Evolutionary conservation across 768 basidiomycete species (phyloP).

Genomic region (Boletus rubropictus): DNA sequence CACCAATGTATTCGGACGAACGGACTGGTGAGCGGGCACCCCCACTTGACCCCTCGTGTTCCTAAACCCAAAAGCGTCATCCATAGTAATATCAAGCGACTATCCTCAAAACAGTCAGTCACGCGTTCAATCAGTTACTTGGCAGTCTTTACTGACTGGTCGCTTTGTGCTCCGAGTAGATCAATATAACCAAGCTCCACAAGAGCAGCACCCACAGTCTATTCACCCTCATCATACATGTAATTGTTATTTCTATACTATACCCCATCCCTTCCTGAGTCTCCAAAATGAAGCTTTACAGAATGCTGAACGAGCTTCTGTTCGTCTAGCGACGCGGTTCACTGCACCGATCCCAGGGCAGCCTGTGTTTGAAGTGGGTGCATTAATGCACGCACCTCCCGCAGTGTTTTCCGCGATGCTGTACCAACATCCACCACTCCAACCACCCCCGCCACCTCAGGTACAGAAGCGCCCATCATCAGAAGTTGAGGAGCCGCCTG

Average conservation of each 20-base stretch:
- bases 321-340: slow-evolving; percentile 53
- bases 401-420: slow-evolving; percentile 25
- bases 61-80: slow-evolving; percentile 15
- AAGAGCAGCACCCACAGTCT: slow-evolving; percentile 30
- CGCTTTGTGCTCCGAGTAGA: slow-evolving; percentile 15
- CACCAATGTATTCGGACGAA: slow-evolving; percentile 53
- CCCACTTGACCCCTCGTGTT: slow-evolving; percentile 8
- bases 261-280: slow-evolving; percentile 21
- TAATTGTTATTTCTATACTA: slow-evolving; percentile 25
- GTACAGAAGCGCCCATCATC: slow-evolving; percentile 34
- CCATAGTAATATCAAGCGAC: slow-evolving; percentile 40
- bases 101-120: slow-evolving; percentile 40
- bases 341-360: slow-evolving; percentile 29
- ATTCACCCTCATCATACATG: slow-evolving; percentile 29
- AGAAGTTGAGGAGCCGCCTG: slow-evolving; percentile 36
- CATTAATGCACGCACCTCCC: slow-evolving; percentile 29
- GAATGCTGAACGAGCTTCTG: slow-evolving; percentile 47
- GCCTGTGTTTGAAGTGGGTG: slow-evolving; percentile 31
- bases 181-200: slow-evolving; percentile 30
- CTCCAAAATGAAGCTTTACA: slow-evolving; percentile 42
- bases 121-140: slow-evolving; percentile 9
- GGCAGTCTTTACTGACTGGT: slow-evolving; percentile 15
- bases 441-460: slow-evolving; percentile 23
- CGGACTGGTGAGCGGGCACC: slow-evolving; percentile 42
- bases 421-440: slow-evolving; percentile 27